phyloP scores from a whole-genome alignment of 768 basidiomycete genomes.

The Zangia roseola region DNA sequence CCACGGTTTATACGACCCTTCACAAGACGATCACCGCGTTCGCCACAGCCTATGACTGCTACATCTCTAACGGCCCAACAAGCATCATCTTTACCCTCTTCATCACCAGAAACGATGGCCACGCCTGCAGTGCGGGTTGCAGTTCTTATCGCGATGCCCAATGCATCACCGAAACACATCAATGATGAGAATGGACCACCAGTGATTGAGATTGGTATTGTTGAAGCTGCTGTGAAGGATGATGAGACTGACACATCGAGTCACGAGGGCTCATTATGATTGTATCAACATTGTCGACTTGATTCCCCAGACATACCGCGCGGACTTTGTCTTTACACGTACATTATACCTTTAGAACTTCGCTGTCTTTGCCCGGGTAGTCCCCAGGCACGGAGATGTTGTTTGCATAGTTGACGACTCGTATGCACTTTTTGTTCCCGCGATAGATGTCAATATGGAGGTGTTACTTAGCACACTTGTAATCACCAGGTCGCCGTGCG shows the following conservation, averaged over 20 bases:
- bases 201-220: slow-evolving; percentile 34
- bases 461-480: no score
- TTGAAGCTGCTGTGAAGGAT: slow-evolving; percentile 15
- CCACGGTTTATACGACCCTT: slow-evolving; percentile 21
- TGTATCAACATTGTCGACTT: slow-evolving; percentile 1
- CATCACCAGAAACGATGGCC: slow-evolving; percentile 6
- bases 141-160: slow-evolving; percentile 47
- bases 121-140: slow-evolving; percentile 36
- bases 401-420: neutral
- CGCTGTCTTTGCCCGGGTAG: neutral
- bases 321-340: slow-evolving; percentile 4
- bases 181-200: slow-evolving; percentile 29
- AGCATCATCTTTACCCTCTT: neutral
- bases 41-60: slow-evolving; percentile 7
- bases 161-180: slow-evolving; percentile 1
- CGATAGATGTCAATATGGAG: neutral
- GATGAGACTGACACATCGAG: neutral
- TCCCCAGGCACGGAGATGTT: neutral
- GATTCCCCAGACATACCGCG: slow-evolving; percentile 2
- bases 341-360: slow-evolving; percentile 7
- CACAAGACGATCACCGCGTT: slow-evolving; percentile 12
- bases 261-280: slow-evolving; percentile 9
- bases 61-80: slow-evolving; percentile 2
- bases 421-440: neutral
- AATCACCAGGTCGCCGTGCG: no score